Conservation (phyloP, 1,284 basidiomycete species). For the Pseudozyma sp. region DNA sequence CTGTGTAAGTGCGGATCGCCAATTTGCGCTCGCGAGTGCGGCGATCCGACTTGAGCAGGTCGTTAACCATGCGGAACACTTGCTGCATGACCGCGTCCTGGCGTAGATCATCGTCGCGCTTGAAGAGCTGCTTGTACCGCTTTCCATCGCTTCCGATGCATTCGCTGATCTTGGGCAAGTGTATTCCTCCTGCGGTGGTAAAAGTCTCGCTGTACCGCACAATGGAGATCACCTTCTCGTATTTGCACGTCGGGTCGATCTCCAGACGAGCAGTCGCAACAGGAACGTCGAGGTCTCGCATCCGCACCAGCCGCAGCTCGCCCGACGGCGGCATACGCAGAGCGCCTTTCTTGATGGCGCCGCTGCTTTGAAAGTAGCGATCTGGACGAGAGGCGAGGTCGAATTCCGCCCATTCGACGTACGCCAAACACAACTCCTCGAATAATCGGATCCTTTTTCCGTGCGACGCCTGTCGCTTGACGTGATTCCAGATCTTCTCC, state of each 20-base stretch:
- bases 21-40: constrained; percentile 81
- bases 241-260: constrained; percentile 76
- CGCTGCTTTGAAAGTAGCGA: constrained; percentile 37
- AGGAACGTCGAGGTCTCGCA: constrained; percentile 71
- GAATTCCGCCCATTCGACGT: constrained; percentile 82
- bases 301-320: constrained; percentile 34
- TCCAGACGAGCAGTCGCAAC: constrained; percentile 81
- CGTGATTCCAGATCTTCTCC: constrained; percentile 75
- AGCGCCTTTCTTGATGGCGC: constrained; percentile 41
- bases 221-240: constrained; percentile 74
- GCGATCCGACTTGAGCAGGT: constrained; percentile 79
- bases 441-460: constrained; percentile 74
- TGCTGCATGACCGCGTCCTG: constrained; percentile 99
- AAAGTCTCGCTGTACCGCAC: constrained; percentile 75
- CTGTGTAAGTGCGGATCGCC: constrained; percentile 84
- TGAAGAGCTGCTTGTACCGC: constrained; percentile 89
- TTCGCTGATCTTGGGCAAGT: constrained; percentile 82
- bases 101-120: constrained; percentile 87
- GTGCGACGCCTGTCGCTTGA: constrained; percentile 72
- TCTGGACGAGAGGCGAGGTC: constrained; percentile 70
- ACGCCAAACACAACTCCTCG: constrained; percentile 78
- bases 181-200: constrained; percentile 80
- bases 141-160: constrained; percentile 80
- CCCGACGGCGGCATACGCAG: constrained; percentile 37
- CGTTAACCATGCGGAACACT: constrained; percentile 90